A percentile compares a stretch with the other conserved stretches of the same genome.
These are phyloP conservation scores for Camelina sativa DNA, from an alignment of 345 rosid species.

Conservation along the genomic window DNA sequence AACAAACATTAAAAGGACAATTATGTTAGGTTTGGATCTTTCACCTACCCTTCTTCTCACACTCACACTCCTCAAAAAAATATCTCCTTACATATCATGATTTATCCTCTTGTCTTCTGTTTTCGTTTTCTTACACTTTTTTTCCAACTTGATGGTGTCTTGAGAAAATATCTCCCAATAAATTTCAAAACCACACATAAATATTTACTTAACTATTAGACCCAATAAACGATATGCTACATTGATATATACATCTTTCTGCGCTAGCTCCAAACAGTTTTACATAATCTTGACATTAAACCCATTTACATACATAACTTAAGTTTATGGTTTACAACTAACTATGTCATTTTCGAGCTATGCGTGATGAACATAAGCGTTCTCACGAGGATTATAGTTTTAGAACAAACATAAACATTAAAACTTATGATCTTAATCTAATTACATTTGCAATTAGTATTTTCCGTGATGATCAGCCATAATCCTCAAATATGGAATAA, in stretches of 20 bases:
- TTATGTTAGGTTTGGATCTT: conserved; percentile 40
- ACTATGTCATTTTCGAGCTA: too few relatives aligned
- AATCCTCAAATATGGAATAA: not conserved
- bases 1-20: conserved; percentile 34
- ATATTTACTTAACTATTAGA: not conserved
- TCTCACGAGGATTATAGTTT: too few relatives aligned
- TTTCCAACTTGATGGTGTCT: not conserved
- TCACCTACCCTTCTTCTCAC: conserved; percentile 21
- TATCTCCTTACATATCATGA: conserved; percentile 33
- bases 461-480: not conserved
- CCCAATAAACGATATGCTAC: not conserved
- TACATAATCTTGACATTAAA: not conserved
- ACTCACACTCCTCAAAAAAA: conserved; percentile 7
- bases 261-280: not conserved
- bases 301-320: not conserved
- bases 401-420: too few relatives aligned
- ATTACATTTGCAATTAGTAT: not conserved
- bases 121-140: conserved; percentile 17
- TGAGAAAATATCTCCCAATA: conserved; percentile 4
- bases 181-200: not conserved
- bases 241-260: not conserved
- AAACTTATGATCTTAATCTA: too few relatives aligned
- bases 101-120: conserved; percentile 20
- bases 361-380: too few relatives aligned
- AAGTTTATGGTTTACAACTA: not conserved